These are phyloP conservation scores for Incumbomyces lentus DNA, from an alignment of 2,329 filamentous ascomycete species.

Conservation along the genomic window DNA sequence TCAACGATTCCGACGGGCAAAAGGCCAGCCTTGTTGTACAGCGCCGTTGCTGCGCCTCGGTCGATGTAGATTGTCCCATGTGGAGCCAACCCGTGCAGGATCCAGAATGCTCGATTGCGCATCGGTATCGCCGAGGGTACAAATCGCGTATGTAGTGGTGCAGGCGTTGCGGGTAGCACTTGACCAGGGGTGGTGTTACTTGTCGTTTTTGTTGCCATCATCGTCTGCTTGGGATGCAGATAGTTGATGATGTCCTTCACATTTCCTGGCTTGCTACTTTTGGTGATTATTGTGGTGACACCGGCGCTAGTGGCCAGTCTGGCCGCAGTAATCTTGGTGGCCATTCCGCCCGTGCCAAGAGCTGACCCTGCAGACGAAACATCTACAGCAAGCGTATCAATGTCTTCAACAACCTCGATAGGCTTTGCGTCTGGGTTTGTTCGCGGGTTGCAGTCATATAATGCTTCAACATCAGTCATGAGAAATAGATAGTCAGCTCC, in stretches of 20 bases:
- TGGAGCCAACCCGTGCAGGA: conserved; percentile 80
- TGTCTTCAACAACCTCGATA: conserved; percentile 88
- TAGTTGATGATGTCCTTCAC: conserved; percentile 78
- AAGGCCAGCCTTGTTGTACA: conserved; percentile 74
- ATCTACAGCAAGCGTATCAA: conserved; percentile 70
- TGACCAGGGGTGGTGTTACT: conserved; percentile 14
- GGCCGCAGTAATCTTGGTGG: conserved; percentile 91
- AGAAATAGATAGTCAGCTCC: conserved; percentile 93
- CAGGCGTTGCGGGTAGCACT: conserved; percentile 27
- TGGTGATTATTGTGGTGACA: conserved; percentile 90
- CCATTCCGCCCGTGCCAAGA: conserved; percentile 91
- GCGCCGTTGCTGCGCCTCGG: conserved; percentile 69
- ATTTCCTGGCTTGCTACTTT: conserved; percentile 86
- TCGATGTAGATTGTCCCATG: conserved; percentile 92
- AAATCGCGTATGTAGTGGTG: conserved; percentile 84
- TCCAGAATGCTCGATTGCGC: conserved; percentile 91
- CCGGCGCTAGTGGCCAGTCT: conserved; percentile 85
- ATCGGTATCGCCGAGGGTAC: conserved; percentile 75
- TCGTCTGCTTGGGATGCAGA: conserved; percentile 48
- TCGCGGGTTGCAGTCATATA: conserved; percentile 93
- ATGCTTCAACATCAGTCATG: conserved; percentile 97
- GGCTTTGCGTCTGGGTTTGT: conserved; percentile 73
- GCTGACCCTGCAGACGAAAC: conserved; percentile 82
- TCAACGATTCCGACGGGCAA: conserved; percentile 84
- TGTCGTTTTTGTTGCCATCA: conserved; percentile 23